Conservation (phyloP, 257 asterid species). For the Solanum commersonii region DNA sequence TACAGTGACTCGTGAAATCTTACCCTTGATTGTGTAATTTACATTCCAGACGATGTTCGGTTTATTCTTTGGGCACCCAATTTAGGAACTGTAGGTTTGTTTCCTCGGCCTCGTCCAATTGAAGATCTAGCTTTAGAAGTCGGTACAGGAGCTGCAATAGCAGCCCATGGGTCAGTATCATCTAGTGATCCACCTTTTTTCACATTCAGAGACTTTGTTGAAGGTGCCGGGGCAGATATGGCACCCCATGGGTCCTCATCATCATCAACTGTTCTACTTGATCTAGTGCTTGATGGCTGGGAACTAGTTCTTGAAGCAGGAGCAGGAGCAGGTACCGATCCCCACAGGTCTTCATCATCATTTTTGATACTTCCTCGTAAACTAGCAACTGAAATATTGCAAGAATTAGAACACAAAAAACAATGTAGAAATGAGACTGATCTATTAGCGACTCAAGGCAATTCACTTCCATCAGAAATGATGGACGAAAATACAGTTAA, state of each 20-base stretch:
- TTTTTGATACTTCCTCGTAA: constrained; percentile 44
- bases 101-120: constrained; percentile 57
- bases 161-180: constrained; percentile 48
- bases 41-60: constrained; percentile 73
- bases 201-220: constrained; percentile 16
- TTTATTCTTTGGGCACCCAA: constrained; percentile 88
- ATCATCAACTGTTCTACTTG: constrained; percentile 25
- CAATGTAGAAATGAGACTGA: neutral
- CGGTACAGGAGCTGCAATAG: constrained; percentile 53
- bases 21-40: constrained; percentile 14
- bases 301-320: constrained; percentile 32
- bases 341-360: constrained; percentile 58
- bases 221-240: constrained; percentile 40
- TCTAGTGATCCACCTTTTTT: neutral
- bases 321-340: constrained; percentile 22
- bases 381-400: constrained; percentile 42
- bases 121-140: constrained; percentile 62
- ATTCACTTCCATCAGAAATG: neutral
- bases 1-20: constrained; percentile 10
- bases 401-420: neutral
- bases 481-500: neutral
- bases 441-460: neutral
- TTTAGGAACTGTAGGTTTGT: constrained; percentile 58
- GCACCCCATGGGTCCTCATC: constrained; percentile 61
- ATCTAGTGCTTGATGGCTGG: constrained; percentile 20